Evolutionary conservation across 148 eudicot genomes (phyloP), one percentile per base, ranked within the genome.

Genomic region (Linanthus parryae): DNA sequence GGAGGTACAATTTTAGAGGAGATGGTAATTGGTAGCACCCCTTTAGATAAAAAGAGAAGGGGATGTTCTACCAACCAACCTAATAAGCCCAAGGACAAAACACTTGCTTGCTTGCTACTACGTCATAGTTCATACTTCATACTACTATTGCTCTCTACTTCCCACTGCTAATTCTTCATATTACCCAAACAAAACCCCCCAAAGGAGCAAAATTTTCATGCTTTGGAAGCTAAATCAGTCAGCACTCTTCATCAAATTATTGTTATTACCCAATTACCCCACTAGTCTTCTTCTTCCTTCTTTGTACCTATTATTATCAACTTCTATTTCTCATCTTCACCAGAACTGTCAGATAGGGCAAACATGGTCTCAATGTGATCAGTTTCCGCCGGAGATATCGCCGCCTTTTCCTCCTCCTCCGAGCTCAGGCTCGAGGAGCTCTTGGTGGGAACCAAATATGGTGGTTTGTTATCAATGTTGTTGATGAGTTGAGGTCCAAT

Each of bases 21-120:
- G n/a, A n/a, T n/a, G n/a, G n/a, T 47, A 46, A 60, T 54, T 63
- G 64, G 72, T 69, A 60, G 54, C 61, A 66, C 82, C 85, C 85
- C 64, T 76, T 35, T 74, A 75, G 44, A 66, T n/a, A 73, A 76
- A 77, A 48, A 19, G 51, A 25, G 34, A 48, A 27, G 52, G 52
- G 50, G 14, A 23, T 7, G 15, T 23, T 23, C 5, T 28, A 26
- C 7, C 26, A 25, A 15, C 11, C 21, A 18, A 21, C 31, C n/a
- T n/a, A n/a, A n/a, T 49, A 29, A 36, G 31, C 38, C 54, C 54
- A 17, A 28, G 27, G 23, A 49, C 31, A 49, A 49, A 77, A 80
- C 57, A 35, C 23, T 60, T 59, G 63, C 35, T 51, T 16, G 22
- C 43, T 21, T 44, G 46, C 56, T 30, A 52, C 47, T 40, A 39